Evolutionary conservation across 2,329 filamentous ascomycete genomes (phyloP), one percentile per base, ranked within the genome.

Genomic region (Pestalotiopsis sp.): DNA sequence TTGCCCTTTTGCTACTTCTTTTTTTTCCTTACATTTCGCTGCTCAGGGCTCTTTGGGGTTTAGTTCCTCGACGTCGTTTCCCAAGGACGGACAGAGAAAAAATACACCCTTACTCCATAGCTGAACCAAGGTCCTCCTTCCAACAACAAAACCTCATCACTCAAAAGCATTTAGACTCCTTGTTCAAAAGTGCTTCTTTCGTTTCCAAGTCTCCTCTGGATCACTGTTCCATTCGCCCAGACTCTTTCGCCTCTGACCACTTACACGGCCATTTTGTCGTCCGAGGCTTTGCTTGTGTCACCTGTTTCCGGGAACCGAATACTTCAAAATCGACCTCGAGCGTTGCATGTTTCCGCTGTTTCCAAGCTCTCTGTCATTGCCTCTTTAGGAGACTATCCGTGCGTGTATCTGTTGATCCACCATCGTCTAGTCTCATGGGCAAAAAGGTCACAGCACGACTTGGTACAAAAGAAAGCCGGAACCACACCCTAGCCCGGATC

Each of bases 341-440:
- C 66, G 61, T 65, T 70, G 63, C 38, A 61, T 67, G 68, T 65
- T 69, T 67, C 69, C 66, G 61, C 62, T 63, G 69, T 75, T 72
- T 69, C 74, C 73, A 70, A 74, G 72, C 73, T 78, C 77, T 78
- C 77, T 79, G 74, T 75, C 76, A 81, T 80, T 81, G 76, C 79
- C 79, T 75, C 75, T 80, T 81, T 76, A 76, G 81, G 80, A 76
- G 75, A 71, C 74, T 75, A 79, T 79, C 77, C 79, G 77, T 77
- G 77, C 78, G 75, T 67, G 66, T 68, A 69, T 66, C 69, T 65
- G 69, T 69, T 71, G 72, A 74, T 73, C 72, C 72, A 74, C 67
- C 69, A 67, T 65, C 69, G 57, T 67, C 67, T 59, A 58, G 63
- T 57, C 45, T 17, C 67, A 68, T 65, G 59, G 69, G 13, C 45